These are phyloP conservation scores for Nepenthes gracilis DNA, from an alignment of 148 eudicot species.

Conservation along the genomic window DNA sequence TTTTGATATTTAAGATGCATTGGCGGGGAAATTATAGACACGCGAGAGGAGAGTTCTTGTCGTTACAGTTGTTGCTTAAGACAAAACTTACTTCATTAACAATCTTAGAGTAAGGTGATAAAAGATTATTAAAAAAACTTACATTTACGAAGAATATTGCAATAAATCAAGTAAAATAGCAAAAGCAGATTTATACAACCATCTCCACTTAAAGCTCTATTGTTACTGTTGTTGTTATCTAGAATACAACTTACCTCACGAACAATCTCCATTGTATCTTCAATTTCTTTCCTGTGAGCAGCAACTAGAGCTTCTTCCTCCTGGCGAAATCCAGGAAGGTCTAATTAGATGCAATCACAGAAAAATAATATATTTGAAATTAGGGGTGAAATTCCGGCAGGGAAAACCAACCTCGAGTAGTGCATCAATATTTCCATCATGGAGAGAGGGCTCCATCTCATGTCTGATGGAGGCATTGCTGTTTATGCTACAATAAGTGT, in stretches of 20 bases:
- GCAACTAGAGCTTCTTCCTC: slow-evolving; percentile 93
- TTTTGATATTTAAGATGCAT: no score
- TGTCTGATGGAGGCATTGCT: slow-evolving; percentile 29
- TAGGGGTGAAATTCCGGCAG: neutral
- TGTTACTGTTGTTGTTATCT: no score
- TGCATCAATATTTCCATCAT: slow-evolving; percentile 72
- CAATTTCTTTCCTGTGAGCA: slow-evolving; percentile 98
- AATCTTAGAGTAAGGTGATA: no score
- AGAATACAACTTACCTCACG: slow-evolving; percentile 67
- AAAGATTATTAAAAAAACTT: no score
- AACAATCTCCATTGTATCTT: slow-evolving; percentile 99
- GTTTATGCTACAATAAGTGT: slow-evolving; percentile 25
- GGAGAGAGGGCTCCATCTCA: slow-evolving; percentile 45
- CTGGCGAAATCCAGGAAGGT: slow-evolving; percentile 25
- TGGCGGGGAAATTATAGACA: no score
- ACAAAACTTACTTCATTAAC: no score
- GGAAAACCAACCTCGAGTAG: slow-evolving; percentile 63
- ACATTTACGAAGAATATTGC: neutral
- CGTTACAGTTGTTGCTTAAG: no score
- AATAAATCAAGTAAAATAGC: neutral
- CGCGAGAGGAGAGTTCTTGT: no score
- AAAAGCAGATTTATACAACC: no score
- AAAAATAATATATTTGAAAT: neutral
- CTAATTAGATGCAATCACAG: neutral
- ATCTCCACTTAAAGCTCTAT: no score